Evolutionary conservation across 2,329 filamentous ascomycete genomes (phyloP), one percentile per base, ranked within the genome.

Genomic region (Fusarium nurragi): DNA sequence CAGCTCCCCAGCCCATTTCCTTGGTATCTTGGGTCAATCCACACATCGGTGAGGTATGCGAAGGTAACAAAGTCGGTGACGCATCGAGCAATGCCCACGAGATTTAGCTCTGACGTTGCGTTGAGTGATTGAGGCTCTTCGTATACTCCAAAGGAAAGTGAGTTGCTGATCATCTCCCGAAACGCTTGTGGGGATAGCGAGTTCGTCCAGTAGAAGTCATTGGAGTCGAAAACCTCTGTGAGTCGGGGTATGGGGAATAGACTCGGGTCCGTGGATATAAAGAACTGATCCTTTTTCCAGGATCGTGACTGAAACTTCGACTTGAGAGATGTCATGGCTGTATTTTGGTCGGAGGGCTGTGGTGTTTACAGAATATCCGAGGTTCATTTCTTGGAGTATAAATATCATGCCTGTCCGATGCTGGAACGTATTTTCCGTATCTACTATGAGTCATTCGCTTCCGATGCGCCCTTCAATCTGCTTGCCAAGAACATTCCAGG

Each of bases 21-120:
- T 69, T 87, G 86, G 56, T 85, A 82, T 19, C 79, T 76, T 0
- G 82, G 78, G 1, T 84, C 71, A 5, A 91, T 77, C 73, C 87
- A 91, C 0, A 90, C 84, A 64, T 91, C 89, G 1, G 88, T 88
- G 13, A 78, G 49, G 25, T 89, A 91, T 4, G 83, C 84, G 65
- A 90, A 86, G 0, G 88, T 89, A 11, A 84, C 79, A 57, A 82
- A 82, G 71, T 92, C 90, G 0, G 89, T 92, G 44, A 91, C 76
- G 7, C 88, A 74, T 16, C 89, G 70, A 4, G 73, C 70, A 25
- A 78, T 65, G 5, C 77, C 77, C 4, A 78, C 59, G 13, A 77
- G 53, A 1, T 16, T 68, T 0, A 4, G 1, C 0, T n/a, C 3
- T 2, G 59, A 19, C 7, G 14, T 16, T 9, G 11, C 12, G 5